phyloP scores from a whole-genome alignment of 2,329 filamentous ascomycete genomes.

The Botrytis porri region DNA sequence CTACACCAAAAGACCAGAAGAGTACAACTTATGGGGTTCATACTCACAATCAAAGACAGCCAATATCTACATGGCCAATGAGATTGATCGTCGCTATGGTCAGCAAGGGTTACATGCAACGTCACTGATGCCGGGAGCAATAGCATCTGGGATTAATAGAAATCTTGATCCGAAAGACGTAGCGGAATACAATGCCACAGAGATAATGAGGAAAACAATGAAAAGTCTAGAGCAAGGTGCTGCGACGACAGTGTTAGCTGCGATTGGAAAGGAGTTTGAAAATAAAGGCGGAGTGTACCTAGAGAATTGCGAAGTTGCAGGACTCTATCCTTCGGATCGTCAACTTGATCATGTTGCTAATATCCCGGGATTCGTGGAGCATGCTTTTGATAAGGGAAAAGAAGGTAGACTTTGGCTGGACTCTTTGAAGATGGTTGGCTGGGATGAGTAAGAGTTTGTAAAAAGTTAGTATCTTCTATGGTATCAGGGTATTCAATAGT shows the following conservation, averaged over 20 bases:
- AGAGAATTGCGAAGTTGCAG: neutral
- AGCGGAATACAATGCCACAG: neutral
- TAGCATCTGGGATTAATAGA: neutral
- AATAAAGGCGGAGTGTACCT: slow-evolving; percentile 8
- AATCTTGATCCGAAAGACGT: neutral
- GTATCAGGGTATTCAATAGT: neutral
- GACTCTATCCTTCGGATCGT: neutral
- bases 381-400: neutral
- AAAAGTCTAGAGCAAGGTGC: slow-evolving; percentile 28
- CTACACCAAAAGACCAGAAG: neutral
- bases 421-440: neutral
- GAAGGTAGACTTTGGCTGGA: neutral
- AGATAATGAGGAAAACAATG: neutral
- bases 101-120: neutral
- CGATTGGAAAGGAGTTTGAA: slow-evolving; percentile 44
- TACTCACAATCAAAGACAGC: neutral
- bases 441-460: neutral
- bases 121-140: neutral
- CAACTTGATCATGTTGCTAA: neutral
- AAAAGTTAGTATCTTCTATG: neutral
- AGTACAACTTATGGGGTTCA: neutral
- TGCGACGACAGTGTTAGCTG: slow-evolving; percentile 44
- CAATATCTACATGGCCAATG: neutral
- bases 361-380: neutral
- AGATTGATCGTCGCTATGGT: neutral